Conservation (phyloP, 345 rosid genomes). For the Gossypium sturtianum region DNA sequence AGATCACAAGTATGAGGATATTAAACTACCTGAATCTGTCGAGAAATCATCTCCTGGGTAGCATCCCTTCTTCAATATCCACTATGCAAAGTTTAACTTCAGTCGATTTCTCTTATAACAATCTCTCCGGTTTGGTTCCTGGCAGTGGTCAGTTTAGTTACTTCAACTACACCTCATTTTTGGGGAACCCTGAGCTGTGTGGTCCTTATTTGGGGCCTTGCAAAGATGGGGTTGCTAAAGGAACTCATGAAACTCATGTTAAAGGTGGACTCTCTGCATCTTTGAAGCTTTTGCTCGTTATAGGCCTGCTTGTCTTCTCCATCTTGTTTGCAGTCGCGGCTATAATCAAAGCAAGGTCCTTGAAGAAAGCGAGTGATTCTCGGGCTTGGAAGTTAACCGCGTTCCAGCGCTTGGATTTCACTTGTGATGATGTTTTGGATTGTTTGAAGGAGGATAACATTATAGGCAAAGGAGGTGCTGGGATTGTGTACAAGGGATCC, state of each 20-base stretch:
- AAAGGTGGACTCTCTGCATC: slow-evolving; percentile 75
- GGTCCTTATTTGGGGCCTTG: slow-evolving; percentile 89
- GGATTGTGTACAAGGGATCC: slow-evolving; percentile 72
- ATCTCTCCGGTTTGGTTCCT: slow-evolving; percentile 87
- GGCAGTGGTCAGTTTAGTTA: slow-evolving; percentile 84
- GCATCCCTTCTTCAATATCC: slow-evolving; percentile 66
- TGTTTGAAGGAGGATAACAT: slow-evolving; percentile 85
- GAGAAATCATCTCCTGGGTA: slow-evolving; percentile 65
- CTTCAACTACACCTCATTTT: slow-evolving; percentile 83
- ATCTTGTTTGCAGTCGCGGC: slow-evolving; percentile 79
- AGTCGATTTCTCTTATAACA: slow-evolving; percentile 86
- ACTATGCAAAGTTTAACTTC: slow-evolving; percentile 89
- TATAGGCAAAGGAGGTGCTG: slow-evolving; percentile 93
- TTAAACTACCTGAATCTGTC: slow-evolving; percentile 81
- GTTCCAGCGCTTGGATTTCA: slow-evolving; percentile 84
- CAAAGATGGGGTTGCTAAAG: slow-evolving; percentile 49
- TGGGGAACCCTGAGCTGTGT: slow-evolving; percentile 72
- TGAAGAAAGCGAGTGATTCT: slow-evolving; percentile 75
- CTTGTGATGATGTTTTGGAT: slow-evolving; percentile 75
- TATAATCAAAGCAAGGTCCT: slow-evolving; percentile 68
- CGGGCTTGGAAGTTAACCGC: slow-evolving; percentile 88
- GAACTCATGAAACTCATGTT: slow-evolving; percentile 43
- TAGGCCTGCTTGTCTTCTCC: slow-evolving; percentile 77
- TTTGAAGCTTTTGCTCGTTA: slow-evolving; percentile 72
- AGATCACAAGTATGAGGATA: slow-evolving; percentile 74